Percentiles rank a stretch among this genome's conserved stretches.
These are phyloP conservation scores for Rhizopus delemar DNA, from an alignment of 371 early-diverging fungal genomes.

Conservation along the genomic window DNA sequence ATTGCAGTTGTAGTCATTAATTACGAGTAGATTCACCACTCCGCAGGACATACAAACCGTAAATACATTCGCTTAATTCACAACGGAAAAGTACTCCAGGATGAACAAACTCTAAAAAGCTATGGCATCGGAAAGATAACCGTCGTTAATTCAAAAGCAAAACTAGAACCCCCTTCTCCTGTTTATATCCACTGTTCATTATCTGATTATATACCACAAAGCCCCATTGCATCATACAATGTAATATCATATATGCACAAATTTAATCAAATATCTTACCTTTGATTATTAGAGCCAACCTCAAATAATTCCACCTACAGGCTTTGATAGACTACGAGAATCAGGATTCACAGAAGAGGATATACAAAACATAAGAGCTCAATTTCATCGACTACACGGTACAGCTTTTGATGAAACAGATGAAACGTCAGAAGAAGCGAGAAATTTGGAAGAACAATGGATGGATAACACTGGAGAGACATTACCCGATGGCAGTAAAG, in stretches of 20 bases:
- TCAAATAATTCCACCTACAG: slow-evolving; percentile 48
- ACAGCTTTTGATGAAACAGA: slow-evolving; percentile 29
- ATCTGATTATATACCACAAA: slow-evolving; percentile 43
- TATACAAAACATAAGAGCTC: slow-evolving; percentile 61
- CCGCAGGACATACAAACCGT: slow-evolving; percentile 23
- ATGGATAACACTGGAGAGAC: slow-evolving; percentile 66
- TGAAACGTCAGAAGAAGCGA: slow-evolving; percentile 31
- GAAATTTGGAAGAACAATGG: slow-evolving; percentile 70
- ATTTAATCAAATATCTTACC: neutral
- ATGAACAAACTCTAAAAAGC: slow-evolving; percentile 28
- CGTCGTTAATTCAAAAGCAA: slow-evolving; percentile 30
- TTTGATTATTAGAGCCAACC: slow-evolving; percentile 25
- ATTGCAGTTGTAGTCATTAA: neutral
- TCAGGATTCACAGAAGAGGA: slow-evolving; percentile 73
- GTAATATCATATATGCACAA: slow-evolving; percentile 11
- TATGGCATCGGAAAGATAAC: slow-evolving; percentile 42
- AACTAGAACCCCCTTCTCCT: slow-evolving; percentile 34
- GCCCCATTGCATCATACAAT: slow-evolving; percentile 17
- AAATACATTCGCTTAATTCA: slow-evolving; percentile 61
- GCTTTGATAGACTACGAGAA: slow-evolving; percentile 71
- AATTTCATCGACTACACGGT: slow-evolving; percentile 61
- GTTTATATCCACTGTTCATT: slow-evolving; percentile 50
- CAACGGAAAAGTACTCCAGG: slow-evolving; percentile 53
- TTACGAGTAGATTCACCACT: slow-evolving; percentile 20
- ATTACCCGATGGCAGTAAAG: slow-evolving; percentile 59